Evolutionary conservation across 2,329 filamentous ascomycete species (phyloP), one percentile per base, ranked within the genome.

Genomic region (Pseudogymnoascus sp.): DNA sequence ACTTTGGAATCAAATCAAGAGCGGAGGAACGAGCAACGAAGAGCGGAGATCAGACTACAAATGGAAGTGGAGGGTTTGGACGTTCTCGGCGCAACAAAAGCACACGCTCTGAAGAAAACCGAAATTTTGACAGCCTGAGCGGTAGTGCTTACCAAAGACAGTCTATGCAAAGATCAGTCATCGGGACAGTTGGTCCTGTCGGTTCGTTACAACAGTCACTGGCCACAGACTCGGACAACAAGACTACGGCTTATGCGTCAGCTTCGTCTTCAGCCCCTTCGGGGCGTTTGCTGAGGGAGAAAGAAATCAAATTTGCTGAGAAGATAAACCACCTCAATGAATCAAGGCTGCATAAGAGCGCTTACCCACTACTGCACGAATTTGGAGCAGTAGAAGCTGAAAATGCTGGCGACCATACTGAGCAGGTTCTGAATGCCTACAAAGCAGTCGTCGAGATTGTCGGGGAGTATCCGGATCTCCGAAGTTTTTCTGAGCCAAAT

Each of bases 391-490:
- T 94, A 58, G 90, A 95, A 73, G 78, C 79, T 60, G 84, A 84
- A 67, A 84, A 87, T 13, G 83, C 84, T 59, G 88, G 90, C 65
- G 79, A 89, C 65, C 85, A 90, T 69, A 85, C 87, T 44, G 82
- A 84, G 33, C 86, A 95, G 69, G 79, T 97, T 26, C 81, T 88
- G 41, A 89, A 94, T 71, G 89, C 92, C 1, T 97, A 96, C 72
- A 82, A 85, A 64, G 90, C 92, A 36, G 81, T 96, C 64, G 85
- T 89, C 67, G 83, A 87, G 63, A 91, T 97, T 65, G 87, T 89
- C 2, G 84, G 84, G 47, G 93, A 97, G 75, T 80, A 85, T 61
- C 76, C 82, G 1, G 83, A 82, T 2, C 79, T 82, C 10, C 80
- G 84, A 60, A 82, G 78, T 33, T 75, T 80, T 57, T 78, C 84